A percentile compares a stretch with the other conserved stretches of the same genome.
phyloP scores from a whole-genome alignment of 2,329 filamentous ascomycete species.

The Calcarisporium arbuscula region DNA sequence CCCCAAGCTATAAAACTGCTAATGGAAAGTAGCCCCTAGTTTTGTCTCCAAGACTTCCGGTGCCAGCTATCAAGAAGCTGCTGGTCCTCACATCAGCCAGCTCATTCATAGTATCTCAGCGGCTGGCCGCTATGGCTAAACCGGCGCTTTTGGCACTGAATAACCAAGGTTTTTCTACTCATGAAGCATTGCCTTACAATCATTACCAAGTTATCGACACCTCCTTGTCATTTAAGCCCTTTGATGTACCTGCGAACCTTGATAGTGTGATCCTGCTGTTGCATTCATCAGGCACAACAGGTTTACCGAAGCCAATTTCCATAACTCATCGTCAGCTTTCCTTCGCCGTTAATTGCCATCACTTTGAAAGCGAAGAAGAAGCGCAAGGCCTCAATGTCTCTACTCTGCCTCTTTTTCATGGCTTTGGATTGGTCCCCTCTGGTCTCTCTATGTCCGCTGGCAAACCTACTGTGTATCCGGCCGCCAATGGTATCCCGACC shows the following conservation, averaged over 20 bases:
- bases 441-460: conserved; percentile 22
- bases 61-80: conserved; percentile 12
- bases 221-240: background rate
- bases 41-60: conserved; percentile 13
- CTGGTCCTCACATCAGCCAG: conserved; percentile 9
- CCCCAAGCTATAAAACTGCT: no score
- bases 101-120: conserved; percentile 14
- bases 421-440: conserved; percentile 25
- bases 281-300: conserved; percentile 28
- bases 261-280: conserved; percentile 20
- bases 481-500: conserved; percentile 17
- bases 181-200: conserved; percentile 9
- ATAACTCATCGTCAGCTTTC: conserved; percentile 22
- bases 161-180: conserved; percentile 12
- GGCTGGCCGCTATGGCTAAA: conserved; percentile 12
- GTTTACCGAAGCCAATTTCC: conserved; percentile 27
- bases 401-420: conserved; percentile 27
- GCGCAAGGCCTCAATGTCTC: conserved; percentile 21
- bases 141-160: conserved; percentile 8
- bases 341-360: conserved; percentile 20
- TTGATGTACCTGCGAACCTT: conserved; percentile 11
- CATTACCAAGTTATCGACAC: no score
- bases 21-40: conserved; percentile 9
- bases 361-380: conserved; percentile 15
- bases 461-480: conserved; percentile 21